These are phyloP conservation scores for Parafenestella ontariensis DNA, from an alignment of 2,329 filamentous ascomycete genomes.

Conservation along the genomic window DNA sequence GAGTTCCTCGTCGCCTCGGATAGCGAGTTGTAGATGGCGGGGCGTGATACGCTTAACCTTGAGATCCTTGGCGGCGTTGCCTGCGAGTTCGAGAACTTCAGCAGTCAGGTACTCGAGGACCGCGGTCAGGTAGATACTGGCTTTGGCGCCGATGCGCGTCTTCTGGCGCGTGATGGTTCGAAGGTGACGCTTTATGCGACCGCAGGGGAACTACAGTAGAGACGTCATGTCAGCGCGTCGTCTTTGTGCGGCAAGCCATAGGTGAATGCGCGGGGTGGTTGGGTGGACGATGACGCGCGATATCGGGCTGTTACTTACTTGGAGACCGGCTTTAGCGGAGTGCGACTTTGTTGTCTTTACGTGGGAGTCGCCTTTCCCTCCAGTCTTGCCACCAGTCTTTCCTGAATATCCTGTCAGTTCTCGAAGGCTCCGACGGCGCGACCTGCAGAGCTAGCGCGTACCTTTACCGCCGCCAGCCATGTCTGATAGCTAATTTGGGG, in stretches of 20 bases:
- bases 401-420: slow-evolving; percentile 47
- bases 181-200: slow-evolving; percentile 99
- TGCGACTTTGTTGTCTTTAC: slow-evolving; percentile 93
- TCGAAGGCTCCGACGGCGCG: slow-evolving; percentile 23
- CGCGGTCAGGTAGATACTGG: slow-evolving; percentile 96
- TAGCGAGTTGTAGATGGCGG: slow-evolving; percentile 95
- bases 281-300: slow-evolving; percentile 23
- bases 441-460: slow-evolving; percentile 63
- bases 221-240: slow-evolving; percentile 34
- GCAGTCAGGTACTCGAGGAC: slow-evolving; percentile 98
- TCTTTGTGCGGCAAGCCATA: slow-evolving; percentile 12
- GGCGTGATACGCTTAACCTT: slow-evolving; percentile 99
- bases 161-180: slow-evolving; percentile 99
- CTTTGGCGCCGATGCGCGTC: slow-evolving; percentile 99
- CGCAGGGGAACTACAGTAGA: slow-evolving; percentile 90
- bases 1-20: slow-evolving; percentile 97
- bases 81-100: slow-evolving; percentile 96
- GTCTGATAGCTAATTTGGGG: slow-evolving; percentile 32
- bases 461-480: slow-evolving; percentile 87
- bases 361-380: slow-evolving; percentile 76
- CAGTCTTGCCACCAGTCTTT: slow-evolving; percentile 82
- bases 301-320: slow-evolving; percentile 69
- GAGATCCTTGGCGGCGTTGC: slow-evolving; percentile 98
- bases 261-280: slow-evolving; percentile 26
- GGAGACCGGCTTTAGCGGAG: slow-evolving; percentile 91